These are phyloP conservation scores for Polyplosphaeria fusca DNA, from an alignment of 495 filamentous ascomycete species.

Conservation along the genomic window DNA sequence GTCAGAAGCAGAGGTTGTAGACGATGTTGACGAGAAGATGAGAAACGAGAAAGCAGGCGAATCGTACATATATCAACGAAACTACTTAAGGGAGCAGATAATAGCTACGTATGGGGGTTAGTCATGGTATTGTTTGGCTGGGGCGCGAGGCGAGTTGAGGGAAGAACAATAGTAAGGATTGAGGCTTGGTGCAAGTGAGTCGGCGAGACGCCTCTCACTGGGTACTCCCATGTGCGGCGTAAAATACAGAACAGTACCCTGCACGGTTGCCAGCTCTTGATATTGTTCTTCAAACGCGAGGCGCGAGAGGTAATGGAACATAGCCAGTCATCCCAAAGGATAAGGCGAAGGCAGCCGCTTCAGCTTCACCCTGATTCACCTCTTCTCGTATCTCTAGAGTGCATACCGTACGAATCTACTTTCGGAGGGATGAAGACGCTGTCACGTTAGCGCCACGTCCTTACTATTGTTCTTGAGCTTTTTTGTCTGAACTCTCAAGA, in stretches of 20 bases:
- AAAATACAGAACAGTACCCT: background rate
- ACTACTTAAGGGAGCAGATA: background rate
- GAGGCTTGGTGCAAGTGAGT: background rate
- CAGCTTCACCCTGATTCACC: constrained; percentile 2
- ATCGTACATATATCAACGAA: background rate
- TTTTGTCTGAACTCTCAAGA: constrained; percentile 16
- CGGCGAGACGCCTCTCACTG: no score
- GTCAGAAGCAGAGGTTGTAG: background rate
- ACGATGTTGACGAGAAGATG: no score
- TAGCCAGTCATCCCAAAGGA: background rate
- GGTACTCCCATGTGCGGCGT: no score
- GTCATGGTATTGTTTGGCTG: constrained; percentile 8
- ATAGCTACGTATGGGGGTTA: background rate
- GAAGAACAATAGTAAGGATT: constrained; percentile 14
- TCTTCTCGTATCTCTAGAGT: background rate
- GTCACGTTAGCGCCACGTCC: no score
- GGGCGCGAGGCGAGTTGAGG: background rate
- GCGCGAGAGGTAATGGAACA: background rate
- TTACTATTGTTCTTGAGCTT: constrained; percentile 30
- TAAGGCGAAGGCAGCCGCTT: no score
- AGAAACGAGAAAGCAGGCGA: background rate
- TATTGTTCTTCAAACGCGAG: constrained; percentile 25
- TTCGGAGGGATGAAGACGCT: background rate
- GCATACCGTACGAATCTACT: background rate
- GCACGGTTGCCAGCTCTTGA: background rate